phyloP scores from a whole-genome alignment of 2,329 filamentous ascomycete species.

The Botrytis aclada region DNA sequence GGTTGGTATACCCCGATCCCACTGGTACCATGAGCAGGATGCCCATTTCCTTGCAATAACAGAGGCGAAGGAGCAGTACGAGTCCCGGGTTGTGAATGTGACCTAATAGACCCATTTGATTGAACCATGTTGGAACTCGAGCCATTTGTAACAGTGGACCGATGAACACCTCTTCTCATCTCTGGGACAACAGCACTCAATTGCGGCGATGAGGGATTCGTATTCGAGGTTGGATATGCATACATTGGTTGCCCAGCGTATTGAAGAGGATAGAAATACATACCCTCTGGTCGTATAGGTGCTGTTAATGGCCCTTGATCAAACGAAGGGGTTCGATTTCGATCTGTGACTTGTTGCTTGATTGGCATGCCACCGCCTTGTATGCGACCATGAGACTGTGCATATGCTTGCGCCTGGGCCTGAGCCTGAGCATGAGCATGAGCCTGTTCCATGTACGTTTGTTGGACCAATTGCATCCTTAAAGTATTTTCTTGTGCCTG shows the following conservation, averaged over 20 bases:
- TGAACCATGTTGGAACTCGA: conserved; percentile 41
- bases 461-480: conserved; percentile 47
- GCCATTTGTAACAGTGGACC: conserved; percentile 51
- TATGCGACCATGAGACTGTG: conserved; percentile 41
- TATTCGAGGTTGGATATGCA: conserved; percentile 48
- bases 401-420: conserved; percentile 40
- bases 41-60: conserved; percentile 41
- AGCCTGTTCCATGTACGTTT: conserved; percentile 44
- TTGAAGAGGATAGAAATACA: conserved; percentile 51
- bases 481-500: conserved; percentile 47
- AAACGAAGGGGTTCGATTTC: conserved; percentile 57
- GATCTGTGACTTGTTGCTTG: conserved; percentile 48
- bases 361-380: conserved; percentile 37
- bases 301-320: conserved; percentile 60
- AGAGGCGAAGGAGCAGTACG: conserved; percentile 37
- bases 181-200: conserved; percentile 47
- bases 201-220: conserved; percentile 57
- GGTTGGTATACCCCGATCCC: conserved; percentile 38
- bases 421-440: conserved; percentile 42
- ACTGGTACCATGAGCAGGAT: conserved; percentile 34
- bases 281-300: conserved; percentile 51
- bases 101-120: conserved; percentile 56
- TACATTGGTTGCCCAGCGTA: conserved; percentile 46
- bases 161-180: conserved; percentile 55
- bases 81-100: conserved; percentile 64